phyloP scores from a whole-genome alignment of 78 protist species.

The Neovahlkampfia damariscottae region DNA sequence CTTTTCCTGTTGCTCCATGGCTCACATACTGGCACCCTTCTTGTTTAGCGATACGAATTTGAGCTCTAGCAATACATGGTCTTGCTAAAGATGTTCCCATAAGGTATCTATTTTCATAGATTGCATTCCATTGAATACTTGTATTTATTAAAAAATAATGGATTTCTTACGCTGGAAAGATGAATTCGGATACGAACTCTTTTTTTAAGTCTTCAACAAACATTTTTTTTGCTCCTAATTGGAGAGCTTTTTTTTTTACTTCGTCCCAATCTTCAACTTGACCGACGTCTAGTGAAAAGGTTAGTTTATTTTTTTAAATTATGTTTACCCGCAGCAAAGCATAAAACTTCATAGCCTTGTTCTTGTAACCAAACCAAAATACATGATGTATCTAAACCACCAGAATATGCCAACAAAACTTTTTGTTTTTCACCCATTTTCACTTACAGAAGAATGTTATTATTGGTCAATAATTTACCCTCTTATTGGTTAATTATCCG shows the following conservation, averaged over 20 bases:
- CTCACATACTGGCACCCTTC: conserved; percentile 27
- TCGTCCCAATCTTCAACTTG: not conserved
- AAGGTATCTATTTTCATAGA: conserved; percentile 52
- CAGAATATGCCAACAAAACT: not conserved
- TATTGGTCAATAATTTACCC: no score
- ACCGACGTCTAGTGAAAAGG: no score
- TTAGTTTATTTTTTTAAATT: no score
- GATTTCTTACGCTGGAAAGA: conserved; percentile 22
- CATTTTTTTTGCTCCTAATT: conserved; percentile 26
- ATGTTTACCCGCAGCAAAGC: not conserved
- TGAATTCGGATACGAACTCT: conserved; percentile 39
- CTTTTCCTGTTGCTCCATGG: conserved; percentile 70
- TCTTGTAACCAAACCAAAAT: not conserved
- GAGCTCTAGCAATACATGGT: conserved; percentile 31
- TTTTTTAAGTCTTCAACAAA: conserved; percentile 23
- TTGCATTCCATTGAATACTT: conserved; percentile 35
- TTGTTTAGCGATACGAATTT: conserved; percentile 38
- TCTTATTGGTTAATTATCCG: no score
- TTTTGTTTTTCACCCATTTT: not conserved
- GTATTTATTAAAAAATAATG: no score
- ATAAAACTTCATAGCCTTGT: not conserved
- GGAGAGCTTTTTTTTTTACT: not conserved
- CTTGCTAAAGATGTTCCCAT: conserved; percentile 57
- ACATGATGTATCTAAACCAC: not conserved
- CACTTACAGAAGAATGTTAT: no score